Base-by-base conservation (phyloP, 2,329 filamentous ascomycete genomes). In the Apiospora saccharicola region DNA sequence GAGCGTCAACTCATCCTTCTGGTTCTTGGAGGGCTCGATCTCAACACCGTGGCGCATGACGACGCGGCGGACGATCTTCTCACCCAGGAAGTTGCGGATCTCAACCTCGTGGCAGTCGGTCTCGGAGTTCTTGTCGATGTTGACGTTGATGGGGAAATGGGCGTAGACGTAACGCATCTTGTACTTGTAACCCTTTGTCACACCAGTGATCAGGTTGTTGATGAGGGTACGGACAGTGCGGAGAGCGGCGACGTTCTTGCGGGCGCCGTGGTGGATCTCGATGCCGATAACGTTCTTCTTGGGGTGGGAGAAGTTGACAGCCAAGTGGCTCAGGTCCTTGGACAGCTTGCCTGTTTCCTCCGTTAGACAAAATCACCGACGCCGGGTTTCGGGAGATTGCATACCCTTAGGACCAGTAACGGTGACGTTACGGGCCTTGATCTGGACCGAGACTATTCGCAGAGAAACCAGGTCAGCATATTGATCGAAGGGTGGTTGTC, bases 91-190 rank as follows among this genome's bases (percentile, higher is more conserved):
- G 92, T 98, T 98, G 86, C 96, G 93, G 90, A 99, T 98, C 92
- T 99, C 96, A 83, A 99, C 94, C 87, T 97, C 93, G 84, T 83
- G 93, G 81, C 92, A 87, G 80, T 92, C 95, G 76, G 94, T 96
- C 89, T 98, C 96, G 83, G 86, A 85, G 91, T 96, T 96, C 93
- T 98, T 95, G 82, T 98, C 95, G 80, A 99, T 87, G 91, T 98
- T 98, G 89, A 99, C 96, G 91, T 99, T 99, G 94, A 99, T 99
- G 88, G 96, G 96, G 85, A 99, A 99, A 93, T 99, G 96, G 85
- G 96, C 96, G 87, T 99, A 99, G 87, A 99, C 96, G 90, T 99
- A 99, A 83, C 97, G 94, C 96, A 99, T 98, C 94, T 99, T 99
- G 93, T 99, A 99, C 90, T 97, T 97, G 94, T 93, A 99, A 80